Conservation (phyloP, 495 filamentous ascomycete species). For the Aspergillus bertholletiae region DNA sequence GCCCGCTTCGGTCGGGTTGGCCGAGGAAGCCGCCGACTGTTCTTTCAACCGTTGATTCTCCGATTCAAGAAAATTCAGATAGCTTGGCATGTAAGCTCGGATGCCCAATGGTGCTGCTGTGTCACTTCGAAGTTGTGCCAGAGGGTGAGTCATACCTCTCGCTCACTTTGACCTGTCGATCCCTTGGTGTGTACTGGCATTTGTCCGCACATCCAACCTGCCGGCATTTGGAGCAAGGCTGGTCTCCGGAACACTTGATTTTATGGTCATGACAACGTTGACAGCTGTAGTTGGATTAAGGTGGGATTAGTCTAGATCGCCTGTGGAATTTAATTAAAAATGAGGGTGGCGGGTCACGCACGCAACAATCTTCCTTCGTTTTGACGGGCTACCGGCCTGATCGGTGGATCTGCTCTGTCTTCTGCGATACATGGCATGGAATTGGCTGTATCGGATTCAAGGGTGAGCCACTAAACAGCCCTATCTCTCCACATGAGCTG, state of each 20-base stretch:
- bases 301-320: not conserved
- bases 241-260: conserved; percentile 44
- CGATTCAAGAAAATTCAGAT: conserved; percentile 32
- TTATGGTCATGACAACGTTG: conserved; percentile 45
- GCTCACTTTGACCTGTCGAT: conserved; percentile 43
- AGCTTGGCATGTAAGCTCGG: conserved; percentile 18
- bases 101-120: not conserved
- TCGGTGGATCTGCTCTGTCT: conserved; percentile 4
- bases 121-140: not conserved
- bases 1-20: conserved; percentile 23
- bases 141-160: conserved; percentile 32
- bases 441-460: not conserved
- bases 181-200: conserved; percentile 36
- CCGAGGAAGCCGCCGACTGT: conserved; percentile 32
- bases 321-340: not conserved
- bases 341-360: conserved; percentile 14
- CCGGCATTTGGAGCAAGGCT: conserved; percentile 38
- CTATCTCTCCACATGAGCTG: too few relatives aligned
- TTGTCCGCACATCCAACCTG: conserved; percentile 35
- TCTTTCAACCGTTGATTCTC: conserved; percentile 40
- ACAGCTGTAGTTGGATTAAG: conserved; percentile 23
- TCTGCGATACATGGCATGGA: conserved; percentile 12
- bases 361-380: conserved; percentile 39
- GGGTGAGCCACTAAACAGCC: too few relatives aligned
- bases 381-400: conserved; percentile 12